Evolutionary conservation across 2,329 filamentous ascomycete genomes (phyloP), one percentile per base, ranked within the genome.

Genomic region (Fusarium siculi): DNA sequence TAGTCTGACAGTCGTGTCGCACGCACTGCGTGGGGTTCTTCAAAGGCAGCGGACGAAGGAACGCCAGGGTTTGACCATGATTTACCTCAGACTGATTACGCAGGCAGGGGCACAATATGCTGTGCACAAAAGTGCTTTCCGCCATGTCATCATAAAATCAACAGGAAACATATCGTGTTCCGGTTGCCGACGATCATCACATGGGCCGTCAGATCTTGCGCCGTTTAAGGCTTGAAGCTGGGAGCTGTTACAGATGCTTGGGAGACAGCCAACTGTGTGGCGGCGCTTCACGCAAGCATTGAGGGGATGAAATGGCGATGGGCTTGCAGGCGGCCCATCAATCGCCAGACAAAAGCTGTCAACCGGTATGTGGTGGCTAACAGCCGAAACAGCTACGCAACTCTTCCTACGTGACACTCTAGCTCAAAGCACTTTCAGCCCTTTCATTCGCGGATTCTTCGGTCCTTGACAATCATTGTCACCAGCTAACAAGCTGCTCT

Each of bases 101-200:
- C 71, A 66, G 63, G 67, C 68, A 72, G 68, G 71, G 69, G 54
- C 44, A 28, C 49, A 46, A 53, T 21, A 63, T 42, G 54, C 49
- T 47, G 54, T 64, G 25, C 57, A 52, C 67, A 74, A 52, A 50
- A 65, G 32, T 46, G 37, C 58, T 47, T 60, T 53, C 67, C 39
- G 43, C 62, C 46, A 60, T 53, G 46, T 56, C 47, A 73, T 59
- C 43, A 71, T 40, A 59, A 54, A 56, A 59, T 63, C 52, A 70
- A 73, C 23, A 66, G 58, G 71, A 73, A 71, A 73, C 71, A 73
- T 55, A 58, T 55, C 56, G 49, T 46, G 61, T 74, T 68, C 61
- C 66, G 70, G 47, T 60, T 72, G 44, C 56, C 49, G 71, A 58
- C 50, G 68, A 74, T 74, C 71, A 72, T 60, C 42, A 54, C 63